Evolutionary conservation across 768 basidiomycete genomes (phyloP), one percentile per base, ranked within the genome.

Genomic region (Sporobolomyces phaffii): DNA sequence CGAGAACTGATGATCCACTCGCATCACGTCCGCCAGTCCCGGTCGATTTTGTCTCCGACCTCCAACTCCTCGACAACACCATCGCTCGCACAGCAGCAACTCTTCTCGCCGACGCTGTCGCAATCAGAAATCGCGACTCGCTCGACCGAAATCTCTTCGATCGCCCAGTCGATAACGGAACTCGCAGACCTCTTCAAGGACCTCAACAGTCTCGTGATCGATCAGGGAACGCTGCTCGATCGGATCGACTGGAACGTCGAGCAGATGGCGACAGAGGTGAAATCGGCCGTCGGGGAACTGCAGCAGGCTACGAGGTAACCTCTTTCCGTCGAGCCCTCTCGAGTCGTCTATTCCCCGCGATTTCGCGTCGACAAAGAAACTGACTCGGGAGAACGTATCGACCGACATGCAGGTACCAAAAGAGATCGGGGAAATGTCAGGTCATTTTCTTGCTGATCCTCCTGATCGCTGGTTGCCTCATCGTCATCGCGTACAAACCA

Each of bases 171-270:
- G 26, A 99, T 99, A 73, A 84, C 88, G 45, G 84, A 85, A 48
- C 83, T 99, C 33, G 93, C 93, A 1, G 94, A 94, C 74, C 83
- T 99, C 56, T 99, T 99, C 83, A 91, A 94, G 74, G 96, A 99
- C 76, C 82, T 99, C 50, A 89, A 88, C 18, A 83, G 83, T 40
- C 84, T 99, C 61, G 91, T 99, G 65, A 97, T 98, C 69, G 96
- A 98, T 79, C 96, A 99, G 75, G 96, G 96, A 33, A 97, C 94
- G 33, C 83, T 99, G 36, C 82, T 98, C 61, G 96, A 98, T 78
- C 91, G 90, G 41, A 84, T 98, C 62, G 96, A 99, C 78, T 99
- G 91, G 79, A 99, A 99, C 77, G 89, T 99, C 58, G 91, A 97
- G 77, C 87, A 89, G 77, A 90, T 93, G 7, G 87, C 87, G 22